These are phyloP conservation scores for Cyclotella cryptica DNA, from an alignment of 108 stramenopile species.

Conservation along the genomic window DNA sequence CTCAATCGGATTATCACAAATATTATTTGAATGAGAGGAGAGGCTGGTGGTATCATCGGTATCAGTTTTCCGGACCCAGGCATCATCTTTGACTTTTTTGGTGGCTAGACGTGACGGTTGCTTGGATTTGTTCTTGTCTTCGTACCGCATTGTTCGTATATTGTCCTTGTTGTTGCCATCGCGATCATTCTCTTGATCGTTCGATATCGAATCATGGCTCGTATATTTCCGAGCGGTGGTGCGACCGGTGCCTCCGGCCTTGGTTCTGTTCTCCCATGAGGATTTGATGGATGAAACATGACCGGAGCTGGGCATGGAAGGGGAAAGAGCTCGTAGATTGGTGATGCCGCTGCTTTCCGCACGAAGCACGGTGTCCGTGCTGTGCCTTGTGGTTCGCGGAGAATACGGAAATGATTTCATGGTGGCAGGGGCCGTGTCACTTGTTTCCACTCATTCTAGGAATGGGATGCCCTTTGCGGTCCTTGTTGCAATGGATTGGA, in stretches of 20 bases:
- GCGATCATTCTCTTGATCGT: constrained; percentile 11
- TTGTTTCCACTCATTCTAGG: not conserved
- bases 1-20: not conserved
- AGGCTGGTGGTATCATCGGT: constrained; percentile 20
- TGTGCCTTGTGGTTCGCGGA: not conserved
- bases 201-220: not conserved
- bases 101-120: not conserved
- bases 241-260: not conserved
- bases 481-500: not conserved
- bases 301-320: constrained; percentile 15
- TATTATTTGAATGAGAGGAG: constrained; percentile 15
- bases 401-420: not conserved
- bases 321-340: constrained; percentile 7
- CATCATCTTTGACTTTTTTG: not conserved
- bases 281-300: constrained; percentile 31
- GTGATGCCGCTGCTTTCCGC: not conserved
- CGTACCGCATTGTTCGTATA: too few relatives aligned
- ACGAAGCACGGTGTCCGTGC: not conserved
- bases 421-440: not conserved
- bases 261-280: constrained; percentile 10
- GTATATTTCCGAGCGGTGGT: not conserved
- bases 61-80: constrained; percentile 2
- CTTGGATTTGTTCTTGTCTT: not conserved
- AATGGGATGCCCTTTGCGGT: not conserved
- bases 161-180: not conserved